These are phyloP conservation scores for Penicillium maclennaniae DNA, from an alignment of 495 filamentous ascomycete genomes.

Conservation along the genomic window DNA sequence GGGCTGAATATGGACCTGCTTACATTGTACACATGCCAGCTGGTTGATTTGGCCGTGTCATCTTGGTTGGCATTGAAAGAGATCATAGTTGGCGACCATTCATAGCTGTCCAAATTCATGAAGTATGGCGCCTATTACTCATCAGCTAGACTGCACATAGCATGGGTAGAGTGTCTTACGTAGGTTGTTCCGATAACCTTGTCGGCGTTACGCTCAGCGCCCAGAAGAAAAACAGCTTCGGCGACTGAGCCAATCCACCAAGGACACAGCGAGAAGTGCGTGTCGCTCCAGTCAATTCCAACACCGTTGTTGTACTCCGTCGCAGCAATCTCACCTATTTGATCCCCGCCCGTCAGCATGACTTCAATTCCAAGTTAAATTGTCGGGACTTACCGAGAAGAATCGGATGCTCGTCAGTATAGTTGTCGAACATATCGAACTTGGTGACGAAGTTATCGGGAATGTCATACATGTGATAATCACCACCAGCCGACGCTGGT, in stretches of 20 bases:
- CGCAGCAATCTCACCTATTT: constrained; percentile 47
- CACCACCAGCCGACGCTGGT: constrained; percentile 38
- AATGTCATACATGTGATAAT: constrained; percentile 47
- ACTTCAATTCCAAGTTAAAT: neutral
- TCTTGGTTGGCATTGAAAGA: constrained; percentile 41
- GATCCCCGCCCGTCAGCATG: neutral
- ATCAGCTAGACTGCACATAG: constrained; percentile 10
- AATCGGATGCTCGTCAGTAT: constrained; percentile 34
- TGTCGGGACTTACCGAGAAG: constrained; percentile 42
- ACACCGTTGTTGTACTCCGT: constrained; percentile 40
- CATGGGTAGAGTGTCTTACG: constrained; percentile 24
- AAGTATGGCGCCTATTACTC: constrained; percentile 40
- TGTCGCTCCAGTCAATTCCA: constrained; percentile 27
- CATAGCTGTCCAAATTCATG: constrained; percentile 45
- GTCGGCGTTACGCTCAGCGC: constrained; percentile 63
- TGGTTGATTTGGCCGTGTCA: constrained; percentile 40
- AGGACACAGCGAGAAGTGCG: constrained; percentile 46
- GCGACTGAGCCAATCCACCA: constrained; percentile 49
- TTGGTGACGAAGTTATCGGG: constrained; percentile 48
- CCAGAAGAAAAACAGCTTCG: constrained; percentile 64
- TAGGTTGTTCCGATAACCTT: constrained; percentile 39
- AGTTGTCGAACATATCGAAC: constrained; percentile 55
- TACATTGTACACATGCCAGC: constrained; percentile 39
- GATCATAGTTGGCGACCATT: constrained; percentile 46
- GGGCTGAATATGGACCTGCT: neutral